Percentiles rank a stretch among this genome's conserved stretches.
Evolutionary conservation across 1,284 basidiomycete genomes (phyloP).

Genomic region (Cryptococcus sp.): DNA sequence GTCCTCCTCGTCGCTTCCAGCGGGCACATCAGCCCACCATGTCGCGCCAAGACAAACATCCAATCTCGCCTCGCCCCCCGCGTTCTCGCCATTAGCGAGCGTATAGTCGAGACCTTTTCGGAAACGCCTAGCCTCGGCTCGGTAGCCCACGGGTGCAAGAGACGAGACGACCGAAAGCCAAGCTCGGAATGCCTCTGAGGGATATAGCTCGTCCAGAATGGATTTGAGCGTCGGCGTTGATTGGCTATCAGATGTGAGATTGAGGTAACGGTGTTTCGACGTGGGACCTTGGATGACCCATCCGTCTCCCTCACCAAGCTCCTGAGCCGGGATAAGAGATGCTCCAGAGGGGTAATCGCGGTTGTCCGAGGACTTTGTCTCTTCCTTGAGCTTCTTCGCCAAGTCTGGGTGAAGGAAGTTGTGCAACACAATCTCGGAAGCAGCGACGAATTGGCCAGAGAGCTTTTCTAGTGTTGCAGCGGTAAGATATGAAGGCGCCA

Average conservation of each 20-base stretch:
- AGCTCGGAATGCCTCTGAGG: slow-evolving; percentile 81
- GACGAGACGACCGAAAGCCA: slow-evolving; percentile 82
- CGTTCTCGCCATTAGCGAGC: slow-evolving; percentile 83
- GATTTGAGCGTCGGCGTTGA: slow-evolving; percentile 60
- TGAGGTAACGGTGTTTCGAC: slow-evolving; percentile 90
- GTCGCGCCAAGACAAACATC: slow-evolving; percentile 91
- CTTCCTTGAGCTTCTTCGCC: slow-evolving; percentile 66
- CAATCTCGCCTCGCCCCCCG: slow-evolving; percentile 67
- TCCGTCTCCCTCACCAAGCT: slow-evolving; percentile 55
- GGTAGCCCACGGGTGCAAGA: slow-evolving; percentile 72
- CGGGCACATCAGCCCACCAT: slow-evolving; percentile 61
- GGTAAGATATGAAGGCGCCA: slow-evolving; percentile 89
- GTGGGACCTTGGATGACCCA: slow-evolving; percentile 86
- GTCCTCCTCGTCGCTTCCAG: slow-evolving; percentile 54
- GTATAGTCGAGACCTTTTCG: slow-evolving; percentile 94
- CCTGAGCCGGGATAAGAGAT: slow-evolving; percentile 64
- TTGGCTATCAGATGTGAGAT: slow-evolving; percentile 53
- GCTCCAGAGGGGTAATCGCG: slow-evolving; percentile 56
- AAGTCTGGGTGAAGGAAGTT: slow-evolving; percentile 74
- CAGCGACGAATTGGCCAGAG: slow-evolving; percentile 77
- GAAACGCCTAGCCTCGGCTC: slow-evolving; percentile 80
- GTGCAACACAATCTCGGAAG: slow-evolving; percentile 88
- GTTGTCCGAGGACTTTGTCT: slow-evolving; percentile 66
- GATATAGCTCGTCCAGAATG: slow-evolving; percentile 68
- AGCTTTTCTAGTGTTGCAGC: slow-evolving; percentile 77